Evolutionary conservation across 1,139 yeast genomes (phyloP), one percentile per base, ranked within the genome.

Genomic region (Geotrichum carabidarum): DNA sequence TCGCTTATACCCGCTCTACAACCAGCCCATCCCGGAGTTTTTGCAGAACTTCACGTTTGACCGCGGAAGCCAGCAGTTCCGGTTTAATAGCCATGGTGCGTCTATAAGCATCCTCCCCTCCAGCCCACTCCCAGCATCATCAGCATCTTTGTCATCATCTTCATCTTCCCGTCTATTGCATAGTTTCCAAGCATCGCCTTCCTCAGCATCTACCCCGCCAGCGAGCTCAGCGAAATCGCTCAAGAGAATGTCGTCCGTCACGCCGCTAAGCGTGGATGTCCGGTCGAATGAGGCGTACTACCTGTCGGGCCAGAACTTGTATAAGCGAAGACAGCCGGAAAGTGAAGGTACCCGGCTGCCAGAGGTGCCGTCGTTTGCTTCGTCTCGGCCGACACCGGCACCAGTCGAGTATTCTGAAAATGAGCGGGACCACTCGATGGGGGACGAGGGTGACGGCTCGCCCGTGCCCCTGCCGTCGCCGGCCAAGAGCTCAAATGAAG

Each of bases 381-480:
- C 40, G 15, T 37, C 40, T 8, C 15, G 15, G n/a, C 43, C 43
- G 18, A 38, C 50, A 7, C 30, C 44, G 12, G 50, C 43, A 14
- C 44, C 50, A 4, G 34, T 37, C 15, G 50, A 47, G 31, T 47
- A 40, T 31, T 27, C 44, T 9, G 44, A 38, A 32, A 40, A 40
- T 37, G 50, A 47, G 40, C 40, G 15, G 15, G 15, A 14, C 37
- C 27, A 18, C 22, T 18, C 43, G n/a, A 40, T 47, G 18, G 32
- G 18, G 36, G 43, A 37, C 11, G 36, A 37, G 5, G 37, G 18
- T 3, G 50, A 47, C 32, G 50, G 50, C 6, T 47, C 50, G 9
- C 43, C 50, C 2, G 50, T 47, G 32, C 50, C 50, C n/a, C 50
- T 47, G 9, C 50, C 50, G 15, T 47, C 50, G 8, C 50, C 50